A percentile compares a stretch with the other conserved stretches of the same genome.
Conservation (phyloP, 371 early-diverging fungal species). For the Mortierella sp. region DNA sequence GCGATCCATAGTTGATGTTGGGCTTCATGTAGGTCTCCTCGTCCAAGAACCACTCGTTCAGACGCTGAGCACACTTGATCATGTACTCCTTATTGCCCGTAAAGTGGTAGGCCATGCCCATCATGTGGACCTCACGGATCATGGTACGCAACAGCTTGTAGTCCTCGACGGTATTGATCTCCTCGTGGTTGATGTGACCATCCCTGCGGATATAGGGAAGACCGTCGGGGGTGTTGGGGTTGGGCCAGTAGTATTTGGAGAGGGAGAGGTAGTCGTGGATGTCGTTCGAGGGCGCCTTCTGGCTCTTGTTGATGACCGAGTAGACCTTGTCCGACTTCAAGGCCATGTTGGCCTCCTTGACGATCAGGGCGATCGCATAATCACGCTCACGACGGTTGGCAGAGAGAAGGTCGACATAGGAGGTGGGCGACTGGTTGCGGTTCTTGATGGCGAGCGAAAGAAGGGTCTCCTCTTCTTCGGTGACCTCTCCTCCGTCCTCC, state of each 20-base stretch:
- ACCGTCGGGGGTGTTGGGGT: conserved; percentile 44
- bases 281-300: conserved; percentile 58
- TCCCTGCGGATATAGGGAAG: conserved; percentile 64
- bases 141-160: conserved; percentile 56
- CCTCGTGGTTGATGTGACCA: conserved; percentile 61
- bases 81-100: conserved; percentile 64
- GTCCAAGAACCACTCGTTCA: conserved; percentile 65
- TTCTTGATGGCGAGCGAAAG: conserved; percentile 16
- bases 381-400: conserved; percentile 40
- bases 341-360: conserved; percentile 40
- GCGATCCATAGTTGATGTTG: conserved; percentile 62
- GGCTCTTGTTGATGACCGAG: conserved; percentile 62
- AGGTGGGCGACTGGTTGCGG: conserved; percentile 14
- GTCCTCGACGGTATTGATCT: conserved; percentile 59
- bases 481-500: background rate
- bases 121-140: conserved; percentile 60
- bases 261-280: conserved; percentile 68
- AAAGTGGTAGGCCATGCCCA: conserved; percentile 65
- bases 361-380: conserved; percentile 36
- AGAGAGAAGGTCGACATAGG: conserved; percentile 32
- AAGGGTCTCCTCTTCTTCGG: conserved; percentile 7
- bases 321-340: conserved; percentile 49
- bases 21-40: conserved; percentile 67
- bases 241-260: conserved; percentile 67
- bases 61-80: conserved; percentile 48